These are phyloP conservation scores for Hirschioporus abietinus DNA, from an alignment of 768 basidiomycete genomes.

Conservation along the genomic window DNA sequence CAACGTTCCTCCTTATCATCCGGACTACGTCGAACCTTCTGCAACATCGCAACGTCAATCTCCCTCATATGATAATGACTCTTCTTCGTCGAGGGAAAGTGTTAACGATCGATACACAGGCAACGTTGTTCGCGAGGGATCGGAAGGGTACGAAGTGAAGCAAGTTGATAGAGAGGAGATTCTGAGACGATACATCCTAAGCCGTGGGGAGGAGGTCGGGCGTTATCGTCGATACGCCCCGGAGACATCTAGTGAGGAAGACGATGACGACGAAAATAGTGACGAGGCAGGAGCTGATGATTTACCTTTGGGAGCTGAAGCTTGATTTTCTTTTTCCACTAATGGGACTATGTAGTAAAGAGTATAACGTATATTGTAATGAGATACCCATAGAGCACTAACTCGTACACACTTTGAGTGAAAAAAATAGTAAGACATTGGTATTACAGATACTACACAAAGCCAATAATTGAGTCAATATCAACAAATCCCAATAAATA, in stretches of 20 bases:
- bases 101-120: conserved; percentile 18
- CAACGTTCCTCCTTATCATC: conserved; percentile 70
- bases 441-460: neutral
- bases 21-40: conserved; percentile 46
- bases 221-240: conserved; percentile 69
- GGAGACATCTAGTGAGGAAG: conserved; percentile 39
- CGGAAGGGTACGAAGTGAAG: conserved; percentile 78
- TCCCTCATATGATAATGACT: conserved; percentile 24
- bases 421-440: neutral
- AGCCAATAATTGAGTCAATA: neutral
- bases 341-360: neutral
- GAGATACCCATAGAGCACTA: neutral
- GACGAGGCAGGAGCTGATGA: neutral
- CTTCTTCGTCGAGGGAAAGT: conserved; percentile 11
- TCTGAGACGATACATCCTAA: conserved; percentile 50
- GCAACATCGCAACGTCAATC: conserved; percentile 12
- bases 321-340: neutral
- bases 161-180: conserved; percentile 58
- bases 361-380: neutral
- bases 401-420: neutral
- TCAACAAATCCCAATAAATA: neutral
- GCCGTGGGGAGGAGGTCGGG: conserved; percentile 48
- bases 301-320: neutral
- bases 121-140: conserved; percentile 54
- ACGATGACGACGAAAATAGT: conserved; percentile 24